phyloP scores from a whole-genome alignment of 257 asterid genomes.

The Lycium barbarum region DNA sequence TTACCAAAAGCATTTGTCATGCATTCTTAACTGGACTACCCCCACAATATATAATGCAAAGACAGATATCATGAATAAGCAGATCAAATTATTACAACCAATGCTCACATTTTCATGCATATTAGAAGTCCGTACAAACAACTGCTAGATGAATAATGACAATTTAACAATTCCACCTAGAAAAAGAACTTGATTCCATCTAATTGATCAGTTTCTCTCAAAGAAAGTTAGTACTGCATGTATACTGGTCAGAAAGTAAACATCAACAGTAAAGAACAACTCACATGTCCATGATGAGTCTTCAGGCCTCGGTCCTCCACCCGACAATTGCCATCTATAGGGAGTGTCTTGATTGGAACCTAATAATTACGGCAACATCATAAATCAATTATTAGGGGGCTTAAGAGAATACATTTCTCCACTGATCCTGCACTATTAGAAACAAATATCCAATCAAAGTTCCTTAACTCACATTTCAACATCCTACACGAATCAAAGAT shows the following conservation, averaged over 20 bases:
- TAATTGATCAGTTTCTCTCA: background rate
- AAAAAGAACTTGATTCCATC: slow-evolving; percentile 8
- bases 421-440: background rate
- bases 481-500: slow-evolving; percentile 20
- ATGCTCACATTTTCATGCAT: background rate
- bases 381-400: slow-evolving; percentile 17
- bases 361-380: slow-evolving; percentile 40
- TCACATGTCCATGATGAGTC: slow-evolving; percentile 96
- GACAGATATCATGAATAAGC: background rate
- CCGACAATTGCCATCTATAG: slow-evolving; percentile 89
- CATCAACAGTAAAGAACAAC: slow-evolving; percentile 33
- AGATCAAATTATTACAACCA: background rate
- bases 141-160: background rate
- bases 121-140: slow-evolving; percentile 9
- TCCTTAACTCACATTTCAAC: slow-evolving; percentile 16
- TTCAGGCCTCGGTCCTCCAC: slow-evolving; percentile 96
- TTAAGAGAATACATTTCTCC: slow-evolving; percentile 17
- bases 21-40: slow-evolving; percentile 5
- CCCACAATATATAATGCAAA: background rate
- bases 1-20: background rate
- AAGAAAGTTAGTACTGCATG: slow-evolving; percentile 9
- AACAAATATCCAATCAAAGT: slow-evolving; percentile 11
- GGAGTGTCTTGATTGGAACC: slow-evolving; percentile 90
- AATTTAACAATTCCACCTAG: background rate
- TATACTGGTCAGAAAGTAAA: slow-evolving; percentile 3